Base-by-base conservation (phyloP, 192 early-diverging fungal genomes). In the Bifiguratus adelaidae region DNA sequence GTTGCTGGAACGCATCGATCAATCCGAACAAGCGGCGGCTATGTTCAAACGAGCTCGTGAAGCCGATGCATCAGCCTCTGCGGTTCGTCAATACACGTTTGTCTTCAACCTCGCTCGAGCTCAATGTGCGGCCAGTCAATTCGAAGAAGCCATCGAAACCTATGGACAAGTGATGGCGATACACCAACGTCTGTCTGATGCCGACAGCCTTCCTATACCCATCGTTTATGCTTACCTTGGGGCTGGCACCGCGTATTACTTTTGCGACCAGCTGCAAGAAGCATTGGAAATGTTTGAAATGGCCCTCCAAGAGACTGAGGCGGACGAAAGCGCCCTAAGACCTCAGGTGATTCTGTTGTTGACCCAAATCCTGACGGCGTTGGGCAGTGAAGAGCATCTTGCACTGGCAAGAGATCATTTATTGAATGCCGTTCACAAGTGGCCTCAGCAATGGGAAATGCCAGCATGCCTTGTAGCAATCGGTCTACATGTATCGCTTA, bases 331-430 rank as follows among this genome's bases (percentile, higher is more conserved):
- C 29, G 55, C 58, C 9, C 57, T 78, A 48, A 71, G 74, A 1
- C 75, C 82, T 30, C 73, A 80, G 28, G 78, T 88, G 2, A 68
- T 82, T 7, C 70, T 92, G 2, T 49, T 89, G 37, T 55, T 97
- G 46, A 81, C 80, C 40, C 85, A 92, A 60, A 91, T 93, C 0
- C 69, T 97, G 40, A 94, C 89, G 84, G 89, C 89, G 1, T 60
- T 96, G 24, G 89, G 88, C 24, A 78, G 76, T 4, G 69, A 71
- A 22, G 82, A 87, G 47, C 88, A 95, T 48, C 60, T 80, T 12
- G 66, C 57, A 4, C 62, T 91, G 26, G 90, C 88, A 23, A 85
- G 87, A 53, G 74, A 89, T 28, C 76, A 92, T 50, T 61, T 95
- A 41, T 67, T 93, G n/a, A n/a, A n/a, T n/a, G n/a, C n/a, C n/a